These are phyloP conservation scores for Ogataea hybrid DNA, from an alignment of 1,139 yeast genomes.

Conservation along the genomic window DNA sequence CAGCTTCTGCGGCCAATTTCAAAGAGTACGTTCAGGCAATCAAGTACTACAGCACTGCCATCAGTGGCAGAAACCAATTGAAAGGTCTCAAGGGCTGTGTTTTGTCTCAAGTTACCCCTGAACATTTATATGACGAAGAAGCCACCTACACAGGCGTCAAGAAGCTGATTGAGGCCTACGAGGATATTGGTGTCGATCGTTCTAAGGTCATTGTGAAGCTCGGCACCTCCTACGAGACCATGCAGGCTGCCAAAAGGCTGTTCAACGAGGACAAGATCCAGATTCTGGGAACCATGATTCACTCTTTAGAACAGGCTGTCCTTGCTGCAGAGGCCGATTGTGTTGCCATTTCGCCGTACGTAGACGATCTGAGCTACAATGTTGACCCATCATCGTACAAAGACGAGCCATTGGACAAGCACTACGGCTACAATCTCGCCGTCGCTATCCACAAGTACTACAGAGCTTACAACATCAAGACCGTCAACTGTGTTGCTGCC, in stretches of 20 bases:
- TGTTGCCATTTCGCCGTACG: constrained; percentile 29
- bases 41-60: constrained; percentile 28
- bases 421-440: constrained; percentile 30
- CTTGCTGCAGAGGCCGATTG: constrained; percentile 28
- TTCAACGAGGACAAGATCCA: constrained; percentile 23
- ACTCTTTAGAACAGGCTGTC: constrained; percentile 32
- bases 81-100: constrained; percentile 29
- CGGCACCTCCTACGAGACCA: constrained; percentile 33
- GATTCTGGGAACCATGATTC: constrained; percentile 34
- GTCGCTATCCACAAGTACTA: constrained; percentile 34
- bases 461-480: constrained; percentile 30
- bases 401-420: constrained; percentile 19
- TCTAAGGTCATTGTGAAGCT: constrained; percentile 33
- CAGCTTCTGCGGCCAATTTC: constrained; percentile 11
- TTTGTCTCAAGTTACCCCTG: constrained; percentile 31
- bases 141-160: constrained; percentile 27
- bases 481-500: constrained; percentile 33
- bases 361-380: constrained; percentile 28
- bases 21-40: constrained; percentile 24
- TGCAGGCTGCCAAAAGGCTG: constrained; percentile 32
- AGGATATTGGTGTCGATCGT: constrained; percentile 30
- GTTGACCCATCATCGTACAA: constrained; percentile 26
- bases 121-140: constrained; percentile 24
- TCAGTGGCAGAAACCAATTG: constrained; percentile 30
- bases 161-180: constrained; percentile 30